A percentile compares a stretch with the other conserved stretches of the same genome.
phyloP scores from a whole-genome alignment of 768 basidiomycete genomes.

The Pisolithus marmoratus region DNA sequence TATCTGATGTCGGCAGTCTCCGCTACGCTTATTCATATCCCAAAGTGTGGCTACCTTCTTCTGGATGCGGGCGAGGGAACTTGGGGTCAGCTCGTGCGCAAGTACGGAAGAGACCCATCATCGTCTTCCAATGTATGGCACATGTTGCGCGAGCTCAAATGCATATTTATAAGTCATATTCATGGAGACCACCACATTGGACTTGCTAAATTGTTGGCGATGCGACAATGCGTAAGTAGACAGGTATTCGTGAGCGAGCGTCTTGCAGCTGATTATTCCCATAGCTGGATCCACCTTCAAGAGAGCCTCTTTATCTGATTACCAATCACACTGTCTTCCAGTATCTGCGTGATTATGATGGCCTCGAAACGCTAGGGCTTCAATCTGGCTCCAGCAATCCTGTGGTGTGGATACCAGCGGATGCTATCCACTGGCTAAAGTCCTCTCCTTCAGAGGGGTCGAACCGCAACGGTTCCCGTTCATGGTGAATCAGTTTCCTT shows the following conservation, averaged over 20 bases:
- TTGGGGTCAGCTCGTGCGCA: conserved; percentile 79
- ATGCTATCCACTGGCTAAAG: conserved; percentile 46
- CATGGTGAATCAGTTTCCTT: not conserved
- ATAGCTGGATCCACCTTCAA: conserved; percentile 60
- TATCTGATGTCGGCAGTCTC: conserved; percentile 45
- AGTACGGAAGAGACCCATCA: conserved; percentile 52
- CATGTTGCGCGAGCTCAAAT: conserved; percentile 62
- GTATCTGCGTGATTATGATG: conserved; percentile 68
- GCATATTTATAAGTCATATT: conserved; percentile 84
- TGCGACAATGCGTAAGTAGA: conserved; percentile 55
- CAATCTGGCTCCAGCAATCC: conserved; percentile 41
- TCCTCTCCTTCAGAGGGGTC: conserved; percentile 26
- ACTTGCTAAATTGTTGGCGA: conserved; percentile 62
- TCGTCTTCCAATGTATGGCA: conserved; percentile 42
- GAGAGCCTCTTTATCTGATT: conserved; percentile 67
- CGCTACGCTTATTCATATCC: conserved; percentile 71
- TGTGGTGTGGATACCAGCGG: conserved; percentile 50
- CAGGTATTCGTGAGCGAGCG: not conserved
- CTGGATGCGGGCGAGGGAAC: conserved; percentile 92
- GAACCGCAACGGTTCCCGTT: not conserved
- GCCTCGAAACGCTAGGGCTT: conserved; percentile 70
- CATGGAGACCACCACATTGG: conserved; percentile 94
- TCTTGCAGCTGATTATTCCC: not conserved
- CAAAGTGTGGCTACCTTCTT: conserved; percentile 66
- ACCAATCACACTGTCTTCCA: conserved; percentile 48